Base-by-base conservation (phyloP, 2,329 filamentous ascomycete genomes). In the Incumbomyces lentus region DNA sequence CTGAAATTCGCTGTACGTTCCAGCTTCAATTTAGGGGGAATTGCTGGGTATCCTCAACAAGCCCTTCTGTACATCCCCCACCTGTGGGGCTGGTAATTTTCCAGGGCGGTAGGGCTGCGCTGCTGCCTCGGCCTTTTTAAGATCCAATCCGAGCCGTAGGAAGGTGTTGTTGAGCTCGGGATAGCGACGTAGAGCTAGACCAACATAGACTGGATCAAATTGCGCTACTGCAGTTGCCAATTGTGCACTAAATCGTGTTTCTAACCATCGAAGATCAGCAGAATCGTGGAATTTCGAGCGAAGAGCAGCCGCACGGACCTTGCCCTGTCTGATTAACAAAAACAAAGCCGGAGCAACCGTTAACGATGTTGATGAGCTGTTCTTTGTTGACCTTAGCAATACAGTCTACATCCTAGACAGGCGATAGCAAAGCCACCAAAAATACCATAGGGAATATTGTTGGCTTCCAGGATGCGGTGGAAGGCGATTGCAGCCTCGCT, bases 221-320 rank as follows among this genome's bases (percentile, higher is more conserved):
- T 52, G 42, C 11, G 17, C 33, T 19, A 32, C 43, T 22, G 43
- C 33, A 38, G 16, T 40, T 26, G 34, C 29, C 37, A 56, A 48
- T 17, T 29, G 32, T 14, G 40, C 29, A 14, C 45, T 36, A 43
- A 48, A 47, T n/a, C 36, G 48, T 26, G 49, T 47, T 47, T 51
- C 55, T 17, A 58, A 41, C 44, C 42, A 58, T 38, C 51, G 47
- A 18, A 59, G 40, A 44, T 58, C 54, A 12, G 48, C 49, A 16
- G 55, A 49, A 49, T 59, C 56, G 44, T 55, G 51, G 44, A 49
- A 51, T 46, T 57, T 57, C 4, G 37, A 40, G 30, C 57, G 50
- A 26, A 50, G 52, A 16, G 55, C 54, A 18, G 54, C 54, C 11
- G 52, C 55, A 29, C 52, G 51, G 16, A 58, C 47, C 41, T 58